Evolutionary conservation across 2,329 filamentous ascomycete genomes (phyloP).

Genomic region (Epichloe baconii): DNA sequence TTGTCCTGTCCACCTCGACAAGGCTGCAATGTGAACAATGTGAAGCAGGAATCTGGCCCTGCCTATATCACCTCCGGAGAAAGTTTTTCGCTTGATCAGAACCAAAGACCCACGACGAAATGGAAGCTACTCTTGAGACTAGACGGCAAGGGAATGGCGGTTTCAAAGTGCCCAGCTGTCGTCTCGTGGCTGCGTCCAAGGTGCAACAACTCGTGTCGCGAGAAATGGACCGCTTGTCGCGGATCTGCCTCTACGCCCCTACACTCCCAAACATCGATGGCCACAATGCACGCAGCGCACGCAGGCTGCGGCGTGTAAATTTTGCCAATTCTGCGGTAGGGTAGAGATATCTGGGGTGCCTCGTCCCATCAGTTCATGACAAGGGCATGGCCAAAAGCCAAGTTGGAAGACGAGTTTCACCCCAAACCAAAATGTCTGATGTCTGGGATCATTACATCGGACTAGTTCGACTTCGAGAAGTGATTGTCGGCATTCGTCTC

Average conservation of each 20-base stretch:
- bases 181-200: not conserved
- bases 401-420: constrained; percentile 1
- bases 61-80: no score
- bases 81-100: no score
- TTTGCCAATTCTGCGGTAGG: not conserved
- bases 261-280: not conserved
- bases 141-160: not conserved
- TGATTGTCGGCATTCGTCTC: not conserved
- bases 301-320: not conserved
- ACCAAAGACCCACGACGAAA: no score
- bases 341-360: not conserved
- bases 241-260: not conserved
- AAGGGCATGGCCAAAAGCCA: not conserved
- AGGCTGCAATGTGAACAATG: not conserved
- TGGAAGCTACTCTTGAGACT: not conserved
- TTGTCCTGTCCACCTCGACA: no score
- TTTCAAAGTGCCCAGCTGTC: not conserved
- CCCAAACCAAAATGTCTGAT: not conserved
- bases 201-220: constrained; percentile 1
- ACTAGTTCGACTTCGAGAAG: not conserved
- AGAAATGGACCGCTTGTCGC: not conserved
- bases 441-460: not conserved
- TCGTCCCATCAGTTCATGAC: not conserved
- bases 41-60: not conserved
- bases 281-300: not conserved